Percentiles rank a stretch among this genome's conserved stretches.
Conservation (phyloP, 2,329 filamentous ascomycete genomes). For the Cercospora nicotianae region DNA sequence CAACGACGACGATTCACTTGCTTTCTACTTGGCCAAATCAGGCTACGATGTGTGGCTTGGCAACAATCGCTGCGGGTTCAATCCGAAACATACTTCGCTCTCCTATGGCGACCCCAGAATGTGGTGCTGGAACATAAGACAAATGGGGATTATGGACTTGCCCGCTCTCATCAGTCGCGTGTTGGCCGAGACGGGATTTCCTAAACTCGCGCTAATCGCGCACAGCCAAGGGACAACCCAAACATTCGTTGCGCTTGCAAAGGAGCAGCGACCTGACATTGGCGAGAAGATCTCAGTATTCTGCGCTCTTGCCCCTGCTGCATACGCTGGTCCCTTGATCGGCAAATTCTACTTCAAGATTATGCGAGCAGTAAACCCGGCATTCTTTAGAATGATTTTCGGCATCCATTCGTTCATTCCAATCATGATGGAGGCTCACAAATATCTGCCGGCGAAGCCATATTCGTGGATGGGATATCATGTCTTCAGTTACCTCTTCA, state of each 20-base stretch:
- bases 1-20: conserved; percentile 85
- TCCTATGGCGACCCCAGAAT: conserved; percentile 77
- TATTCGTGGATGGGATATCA: conserved; percentile 84
- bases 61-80: conserved; percentile 86
- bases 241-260: conserved; percentile 82
- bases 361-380: conserved; percentile 76
- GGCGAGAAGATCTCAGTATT: conserved; percentile 83
- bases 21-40: conserved; percentile 87
- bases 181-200: conserved; percentile 76
- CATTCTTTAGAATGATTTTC: conserved; percentile 76
- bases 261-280: conserved; percentile 83
- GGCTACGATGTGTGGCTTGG: conserved; percentile 96
- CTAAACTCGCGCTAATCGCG: conserved; percentile 77
- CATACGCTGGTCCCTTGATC: conserved; percentile 83
- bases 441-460: conserved; percentile 61
- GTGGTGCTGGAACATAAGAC: conserved; percentile 95
- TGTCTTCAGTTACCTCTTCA: conserved; percentile 86
- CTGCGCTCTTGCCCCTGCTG: conserved; percentile 85
- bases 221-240: conserved; percentile 93
- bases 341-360: conserved; percentile 89
- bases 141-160: conserved; percentile 89
- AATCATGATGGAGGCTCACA: conserved; percentile 84
- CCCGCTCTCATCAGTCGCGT: conserved; percentile 78
- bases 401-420: conserved; percentile 93
- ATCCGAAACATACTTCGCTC: conserved; percentile 72